phyloP scores from a whole-genome alignment of 345 rosid species.

The Fremontodendron californicum region DNA sequence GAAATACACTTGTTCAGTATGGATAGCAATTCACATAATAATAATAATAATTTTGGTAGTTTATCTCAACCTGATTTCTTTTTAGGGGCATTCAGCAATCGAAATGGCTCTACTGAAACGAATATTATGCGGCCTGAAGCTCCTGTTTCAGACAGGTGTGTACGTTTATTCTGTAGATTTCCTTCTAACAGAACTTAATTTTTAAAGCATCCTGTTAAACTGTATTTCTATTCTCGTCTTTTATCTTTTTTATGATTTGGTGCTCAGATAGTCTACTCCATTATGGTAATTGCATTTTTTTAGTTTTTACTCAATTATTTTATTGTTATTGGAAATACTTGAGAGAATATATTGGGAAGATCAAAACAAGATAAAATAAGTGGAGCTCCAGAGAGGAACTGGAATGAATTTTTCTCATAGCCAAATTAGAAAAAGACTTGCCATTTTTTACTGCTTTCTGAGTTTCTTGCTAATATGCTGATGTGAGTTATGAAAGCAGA shows the following conservation, averaged over 20 bases:
- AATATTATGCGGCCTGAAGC: conserved; percentile 19
- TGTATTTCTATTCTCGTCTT: background rate
- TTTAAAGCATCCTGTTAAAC: background rate
- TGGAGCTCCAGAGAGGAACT: background rate
- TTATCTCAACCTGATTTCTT: conserved; percentile 37
- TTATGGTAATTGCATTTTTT: background rate
- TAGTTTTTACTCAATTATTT: background rate
- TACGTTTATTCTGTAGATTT: background rate
- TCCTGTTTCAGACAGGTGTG: conserved; percentile 46
- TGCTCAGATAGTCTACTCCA: background rate
- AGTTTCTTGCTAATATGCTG: background rate
- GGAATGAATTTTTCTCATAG: background rate
- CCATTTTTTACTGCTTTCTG: background rate
- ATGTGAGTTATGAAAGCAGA: background rate
- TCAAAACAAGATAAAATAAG: background rate
- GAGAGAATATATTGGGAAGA: background rate
- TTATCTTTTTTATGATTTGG: background rate
- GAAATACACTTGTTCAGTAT: conserved; percentile 34
- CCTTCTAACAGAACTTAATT: background rate
- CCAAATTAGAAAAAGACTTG: background rate
- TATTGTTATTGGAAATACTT: background rate
- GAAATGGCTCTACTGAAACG: conserved; percentile 22
- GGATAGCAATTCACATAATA: conserved; percentile 22
- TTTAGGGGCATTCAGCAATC: conserved; percentile 28
- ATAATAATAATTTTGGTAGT: conserved; percentile 36